Evolutionary conservation across 768 basidiomycete genomes (phyloP), one percentile per base, ranked within the genome.

Genomic region (Psilocybe tampanensis): DNA sequence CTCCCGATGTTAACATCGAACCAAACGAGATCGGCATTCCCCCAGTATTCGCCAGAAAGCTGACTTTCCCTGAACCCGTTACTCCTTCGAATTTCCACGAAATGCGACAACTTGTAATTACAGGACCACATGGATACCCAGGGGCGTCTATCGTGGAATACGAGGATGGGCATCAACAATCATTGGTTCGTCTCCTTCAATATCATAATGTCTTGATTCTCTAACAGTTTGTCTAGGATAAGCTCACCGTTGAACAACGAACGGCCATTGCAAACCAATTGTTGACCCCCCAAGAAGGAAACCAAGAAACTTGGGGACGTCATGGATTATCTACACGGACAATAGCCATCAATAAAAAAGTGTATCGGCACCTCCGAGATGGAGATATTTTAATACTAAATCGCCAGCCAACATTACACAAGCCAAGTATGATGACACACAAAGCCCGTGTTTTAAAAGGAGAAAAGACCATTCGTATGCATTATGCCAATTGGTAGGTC

Each of bases 381-480:
- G 97, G 97, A 2, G 97, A 99, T 69, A 89, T 96, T 53, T 76
- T 99, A 55, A 92, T 99, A 63, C 79, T 99, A 36, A 99, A 99
- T 69, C 90, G 97, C 50, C 97, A 99, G 77, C 97, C 97, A 7
- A 98, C 97, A 1, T 80, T 99, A 51, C 97, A 99, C 71, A 99
- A 99, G 69, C 96, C 97, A 19, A 94, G 92, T 80, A 99, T 99
- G 96, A 99, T 99, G 97, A 89, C 88, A 8, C 97, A 99, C 70
- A 90, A 85, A 64, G 96, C 96, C 15, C 88, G 89, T 55, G 90
- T 98, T 18, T 72, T 99, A 60, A 84, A 87, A 59, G 97, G 96
- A 22, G 97, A 99, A 74, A 99, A 98, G 79, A 98, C 97, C 0
- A 98, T 99, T 69, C 85, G 97, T 13, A 95, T 99, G 95, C 97